phyloP scores from a whole-genome alignment of 2,329 filamentous ascomycete genomes.

The Arthroderma sp. region DNA sequence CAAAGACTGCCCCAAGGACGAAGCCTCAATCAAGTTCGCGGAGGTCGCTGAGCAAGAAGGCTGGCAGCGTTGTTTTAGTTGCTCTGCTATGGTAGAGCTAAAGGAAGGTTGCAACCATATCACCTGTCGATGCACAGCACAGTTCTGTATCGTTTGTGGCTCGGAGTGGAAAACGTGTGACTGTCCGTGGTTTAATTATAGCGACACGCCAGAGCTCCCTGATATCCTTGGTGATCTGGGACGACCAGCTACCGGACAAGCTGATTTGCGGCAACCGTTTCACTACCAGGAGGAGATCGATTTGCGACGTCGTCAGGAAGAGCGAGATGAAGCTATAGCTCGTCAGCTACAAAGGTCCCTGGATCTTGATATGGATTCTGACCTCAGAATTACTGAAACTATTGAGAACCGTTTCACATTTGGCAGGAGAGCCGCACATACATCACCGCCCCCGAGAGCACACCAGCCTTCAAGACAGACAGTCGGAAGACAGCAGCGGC shows the following conservation, averaged over 20 bases:
- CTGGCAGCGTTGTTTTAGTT: constrained; percentile 70
- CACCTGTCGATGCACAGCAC: constrained; percentile 69
- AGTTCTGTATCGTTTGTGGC: constrained; percentile 83
- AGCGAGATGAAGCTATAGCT: constrained; percentile 41
- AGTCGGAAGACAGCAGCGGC: too few relatives aligned
- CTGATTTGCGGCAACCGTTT: constrained; percentile 16
- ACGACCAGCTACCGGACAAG: constrained; percentile 35
- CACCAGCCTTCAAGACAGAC: too few relatives aligned
- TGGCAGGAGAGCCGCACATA: too few relatives aligned
- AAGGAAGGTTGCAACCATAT: constrained; percentile 81
- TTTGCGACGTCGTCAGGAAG: constrained; percentile 38
- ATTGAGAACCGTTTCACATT: not conserved
- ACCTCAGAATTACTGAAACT: not conserved
- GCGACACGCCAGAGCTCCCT: constrained; percentile 48
- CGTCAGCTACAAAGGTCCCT: constrained; percentile 35
- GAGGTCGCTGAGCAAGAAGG: constrained; percentile 58
- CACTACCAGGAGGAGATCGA: constrained; percentile 40
- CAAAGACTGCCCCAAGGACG: constrained; percentile 53
- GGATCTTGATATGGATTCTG: not conserved
- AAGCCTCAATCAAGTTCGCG: constrained; percentile 33
- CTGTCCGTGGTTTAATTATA: constrained; percentile 67
- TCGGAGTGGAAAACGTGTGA: constrained; percentile 70
- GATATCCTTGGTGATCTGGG: constrained; percentile 77
- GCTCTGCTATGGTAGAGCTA: constrained; percentile 63
- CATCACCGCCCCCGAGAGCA: too few relatives aligned